Conservation (phyloP, 164 flowering plant species). For the Warburgia ugandensis region DNA sequence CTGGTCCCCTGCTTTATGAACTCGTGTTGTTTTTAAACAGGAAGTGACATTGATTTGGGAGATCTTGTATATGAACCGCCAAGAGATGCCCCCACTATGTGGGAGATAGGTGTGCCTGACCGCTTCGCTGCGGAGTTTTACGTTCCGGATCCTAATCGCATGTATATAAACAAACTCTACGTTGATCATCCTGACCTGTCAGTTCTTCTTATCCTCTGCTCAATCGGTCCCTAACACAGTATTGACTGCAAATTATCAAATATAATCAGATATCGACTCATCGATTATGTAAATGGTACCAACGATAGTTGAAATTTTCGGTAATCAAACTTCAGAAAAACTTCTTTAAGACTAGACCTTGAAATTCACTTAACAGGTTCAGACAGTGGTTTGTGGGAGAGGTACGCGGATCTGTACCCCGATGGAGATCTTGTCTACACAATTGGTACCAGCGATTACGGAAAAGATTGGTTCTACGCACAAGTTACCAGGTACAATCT, state of each 20-base stretch:
- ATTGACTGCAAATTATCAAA: neutral
- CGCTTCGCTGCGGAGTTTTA: conserved; percentile 78
- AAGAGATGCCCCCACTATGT: conserved; percentile 76
- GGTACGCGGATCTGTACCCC: conserved; percentile 65
- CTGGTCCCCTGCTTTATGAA: neutral
- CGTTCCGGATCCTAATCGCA: conserved; percentile 73
- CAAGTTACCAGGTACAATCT: conserved; percentile 58
- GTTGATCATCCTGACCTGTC: conserved; percentile 64
- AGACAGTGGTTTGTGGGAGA: conserved; percentile 91
- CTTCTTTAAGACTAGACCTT: neutral
- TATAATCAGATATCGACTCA: neutral
- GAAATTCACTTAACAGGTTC: conserved; percentile 35
- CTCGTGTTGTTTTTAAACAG: conserved; percentile 25
- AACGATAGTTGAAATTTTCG: neutral
- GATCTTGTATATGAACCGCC: conserved; percentile 62
- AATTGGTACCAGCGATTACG: conserved; percentile 48
- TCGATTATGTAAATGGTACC: neutral
- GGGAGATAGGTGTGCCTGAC: conserved; percentile 92
- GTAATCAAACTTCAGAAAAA: neutral
- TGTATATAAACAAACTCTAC: conserved; percentile 52
- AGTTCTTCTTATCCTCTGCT: neutral
- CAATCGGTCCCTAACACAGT: neutral
- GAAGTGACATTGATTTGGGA: conserved; percentile 46
- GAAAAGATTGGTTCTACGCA: conserved; percentile 76
- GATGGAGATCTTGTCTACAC: conserved; percentile 52